phyloP scores from a whole-genome alignment of 805 yeast species.

The Debaryomyces hansenii region DNA sequence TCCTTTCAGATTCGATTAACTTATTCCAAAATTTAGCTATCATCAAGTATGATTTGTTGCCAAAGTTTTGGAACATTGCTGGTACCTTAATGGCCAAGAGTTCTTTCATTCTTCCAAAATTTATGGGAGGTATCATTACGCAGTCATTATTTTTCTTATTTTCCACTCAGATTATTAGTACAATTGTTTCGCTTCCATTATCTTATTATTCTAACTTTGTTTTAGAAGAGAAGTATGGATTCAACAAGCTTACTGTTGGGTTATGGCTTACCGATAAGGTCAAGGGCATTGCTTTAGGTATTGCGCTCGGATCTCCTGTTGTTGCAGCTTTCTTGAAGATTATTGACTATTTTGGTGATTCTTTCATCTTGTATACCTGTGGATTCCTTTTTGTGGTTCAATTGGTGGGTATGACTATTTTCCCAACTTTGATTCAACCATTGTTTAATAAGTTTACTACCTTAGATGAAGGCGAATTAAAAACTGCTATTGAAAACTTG shows the following conservation, averaged over 20 bases:
- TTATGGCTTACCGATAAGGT: slow-evolving; percentile 74
- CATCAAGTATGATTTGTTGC: slow-evolving; percentile 55
- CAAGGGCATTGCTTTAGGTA: slow-evolving; percentile 55
- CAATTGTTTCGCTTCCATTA: slow-evolving; percentile 63
- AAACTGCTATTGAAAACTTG: slow-evolving; percentile 73
- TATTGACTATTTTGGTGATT: slow-evolving; percentile 74
- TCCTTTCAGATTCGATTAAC: slow-evolving; percentile 52
- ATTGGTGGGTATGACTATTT: slow-evolving; percentile 69
- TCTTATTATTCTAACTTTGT: slow-evolving; percentile 80
- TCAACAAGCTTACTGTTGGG: slow-evolving; percentile 76
- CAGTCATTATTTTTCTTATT: slow-evolving; percentile 67
- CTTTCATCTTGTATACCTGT: slow-evolving; percentile 80
- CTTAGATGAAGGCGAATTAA: slow-evolving; percentile 85
- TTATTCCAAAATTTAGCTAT: slow-evolving; percentile 57
- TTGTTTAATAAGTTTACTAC: slow-evolving; percentile 90
- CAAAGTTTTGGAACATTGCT: slow-evolving; percentile 41
- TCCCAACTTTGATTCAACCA: slow-evolving; percentile 88
- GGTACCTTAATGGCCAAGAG: slow-evolving; percentile 63
- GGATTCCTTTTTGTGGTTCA: slow-evolving; percentile 69
- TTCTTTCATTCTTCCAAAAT: slow-evolving; percentile 29
- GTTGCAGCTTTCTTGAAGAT: slow-evolving; percentile 77
- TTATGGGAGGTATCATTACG: slow-evolving; percentile 58
- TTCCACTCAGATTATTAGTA: slow-evolving; percentile 50
- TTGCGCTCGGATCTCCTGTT: slow-evolving; percentile 69
- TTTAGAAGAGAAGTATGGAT: slow-evolving; percentile 89